A percentile compares a stretch with the other conserved stretches of the same genome.
Evolutionary conservation across 1,284 basidiomycete species (phyloP).

Genomic region (Apiotrichum mycotoxinovorans): DNA sequence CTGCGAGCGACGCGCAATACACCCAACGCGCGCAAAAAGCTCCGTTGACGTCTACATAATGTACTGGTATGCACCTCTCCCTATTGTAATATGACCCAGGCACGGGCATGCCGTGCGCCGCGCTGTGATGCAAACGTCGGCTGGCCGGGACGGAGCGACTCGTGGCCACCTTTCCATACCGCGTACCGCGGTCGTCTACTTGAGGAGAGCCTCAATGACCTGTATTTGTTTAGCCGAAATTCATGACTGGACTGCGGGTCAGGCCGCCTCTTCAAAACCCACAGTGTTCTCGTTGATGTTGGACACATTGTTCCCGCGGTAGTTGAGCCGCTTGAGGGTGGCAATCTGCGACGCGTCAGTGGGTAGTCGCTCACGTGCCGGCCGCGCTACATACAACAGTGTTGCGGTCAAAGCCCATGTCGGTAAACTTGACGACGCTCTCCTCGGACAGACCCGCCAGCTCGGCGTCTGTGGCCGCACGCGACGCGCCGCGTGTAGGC

Average conservation of each 20-base stretch:
- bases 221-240: no score
- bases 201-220: slow-evolving; percentile 48
- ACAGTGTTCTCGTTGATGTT: slow-evolving; percentile 47
- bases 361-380: no score
- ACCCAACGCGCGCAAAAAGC: no score
- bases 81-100: background rate
- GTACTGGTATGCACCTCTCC: slow-evolving; percentile 16
- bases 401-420: slow-evolving; percentile 52
- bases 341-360: slow-evolving; percentile 56
- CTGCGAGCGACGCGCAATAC: no score
- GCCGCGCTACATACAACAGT: slow-evolving; percentile 49
- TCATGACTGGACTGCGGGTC: no score
- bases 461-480: slow-evolving; percentile 38
- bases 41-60: slow-evolving; percentile 5
- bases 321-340: slow-evolving; percentile 81
- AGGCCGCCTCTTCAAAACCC: no score
- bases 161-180: no score
- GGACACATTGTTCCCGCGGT: slow-evolving; percentile 60
- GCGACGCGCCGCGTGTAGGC: slow-evolving; percentile 41
- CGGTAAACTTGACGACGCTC: slow-evolving; percentile 52
- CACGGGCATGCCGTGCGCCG: background rate
- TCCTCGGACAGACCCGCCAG: slow-evolving; percentile 53
- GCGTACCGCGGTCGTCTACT: no score
- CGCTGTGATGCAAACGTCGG: slow-evolving; percentile 4
- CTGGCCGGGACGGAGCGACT: no score